Percentiles rank a stretch among this genome's conserved stretches.
These are phyloP conservation scores for Cutaneotrichosporon cyanovorans DNA, from an alignment of 1,284 basidiomycete species.

Conservation along the genomic window DNA sequence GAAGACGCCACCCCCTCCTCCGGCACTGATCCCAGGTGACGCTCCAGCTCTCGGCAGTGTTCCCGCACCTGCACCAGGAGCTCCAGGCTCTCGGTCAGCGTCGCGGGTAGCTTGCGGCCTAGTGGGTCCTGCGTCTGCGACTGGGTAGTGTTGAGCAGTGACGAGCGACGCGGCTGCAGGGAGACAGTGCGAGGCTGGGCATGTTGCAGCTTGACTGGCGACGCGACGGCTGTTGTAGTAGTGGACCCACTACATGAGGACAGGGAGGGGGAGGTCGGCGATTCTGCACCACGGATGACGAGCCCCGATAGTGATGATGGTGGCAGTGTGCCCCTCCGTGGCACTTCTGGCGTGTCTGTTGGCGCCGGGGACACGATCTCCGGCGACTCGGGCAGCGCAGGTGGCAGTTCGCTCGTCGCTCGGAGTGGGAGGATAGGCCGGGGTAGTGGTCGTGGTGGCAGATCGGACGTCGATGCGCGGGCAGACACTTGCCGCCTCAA, in stretches of 20 bases:
- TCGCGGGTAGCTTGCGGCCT: constrained; percentile 27
- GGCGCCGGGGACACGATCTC: not conserved
- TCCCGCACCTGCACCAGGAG: constrained; percentile 14
- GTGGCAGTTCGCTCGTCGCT: not conserved
- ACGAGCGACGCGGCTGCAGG: not conserved
- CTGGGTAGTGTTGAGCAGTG: not conserved
- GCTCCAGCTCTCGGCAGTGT: constrained; percentile 4
- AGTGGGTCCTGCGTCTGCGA: constrained; percentile 2
- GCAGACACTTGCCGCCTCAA: not conserved
- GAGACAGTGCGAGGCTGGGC: not conserved
- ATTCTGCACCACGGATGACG: too few species aligned
- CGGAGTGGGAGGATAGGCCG: not conserved
- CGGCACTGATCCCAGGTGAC: constrained; percentile 1
- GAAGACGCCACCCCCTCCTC: not conserved
- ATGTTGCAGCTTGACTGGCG: too few species aligned
- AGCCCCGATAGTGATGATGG: not conserved
- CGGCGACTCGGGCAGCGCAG: constrained; percentile 10
- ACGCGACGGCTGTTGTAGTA: too few species aligned
- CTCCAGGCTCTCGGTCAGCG: constrained; percentile 29
- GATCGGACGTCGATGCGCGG: not conserved
- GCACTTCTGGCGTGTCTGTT: not conserved
- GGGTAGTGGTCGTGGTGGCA: not conserved
- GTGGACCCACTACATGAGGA: too few species aligned
- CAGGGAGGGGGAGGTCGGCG: too few species aligned
- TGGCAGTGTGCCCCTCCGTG: not conserved